These are phyloP conservation scores for Musa acuminata DNA, from an alignment of 176 grass and related monocot species.

Conservation along the genomic window DNA sequence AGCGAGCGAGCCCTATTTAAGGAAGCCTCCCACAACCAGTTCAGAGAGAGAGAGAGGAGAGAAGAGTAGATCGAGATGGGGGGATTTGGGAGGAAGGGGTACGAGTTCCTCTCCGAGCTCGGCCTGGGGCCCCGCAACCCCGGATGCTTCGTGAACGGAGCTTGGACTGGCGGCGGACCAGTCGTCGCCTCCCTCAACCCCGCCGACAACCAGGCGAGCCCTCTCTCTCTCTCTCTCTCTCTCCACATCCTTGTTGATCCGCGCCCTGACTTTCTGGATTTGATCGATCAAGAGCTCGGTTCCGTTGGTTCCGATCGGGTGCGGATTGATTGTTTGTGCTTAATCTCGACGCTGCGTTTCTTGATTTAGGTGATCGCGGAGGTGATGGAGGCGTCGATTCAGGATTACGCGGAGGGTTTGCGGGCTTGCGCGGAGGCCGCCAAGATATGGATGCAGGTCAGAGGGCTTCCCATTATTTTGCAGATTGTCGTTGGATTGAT, in stretches of 20 bases:
- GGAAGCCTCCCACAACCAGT: too few relatives aligned
- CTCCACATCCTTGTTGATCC: background rate
- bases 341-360: background rate
- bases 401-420: constrained; percentile 81
- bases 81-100: constrained; percentile 52
- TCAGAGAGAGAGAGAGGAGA: too few relatives aligned
- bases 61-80: constrained; percentile 27
- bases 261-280: constrained; percentile 2
- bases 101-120: constrained; percentile 94
- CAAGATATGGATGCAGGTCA: constrained; percentile 78
- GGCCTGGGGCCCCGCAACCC: constrained; percentile 67
- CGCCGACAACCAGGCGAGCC: constrained; percentile 62
- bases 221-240: background rate
- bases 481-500: too few relatives aligned
- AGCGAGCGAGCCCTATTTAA: too few relatives aligned
- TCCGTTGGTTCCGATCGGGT: background rate
- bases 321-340: too few relatives aligned
- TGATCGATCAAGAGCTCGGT: too few relatives aligned
- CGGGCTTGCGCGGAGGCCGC: constrained; percentile 64
- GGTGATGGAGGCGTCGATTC: constrained; percentile 68
- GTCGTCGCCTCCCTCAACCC: constrained; percentile 44
- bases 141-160: constrained; percentile 55
- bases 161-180: constrained; percentile 61
- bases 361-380: constrained; percentile 67
- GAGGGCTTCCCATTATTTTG: background rate